phyloP scores from a whole-genome alignment of 345 rosid species.

The Lumnitzera littorea region DNA sequence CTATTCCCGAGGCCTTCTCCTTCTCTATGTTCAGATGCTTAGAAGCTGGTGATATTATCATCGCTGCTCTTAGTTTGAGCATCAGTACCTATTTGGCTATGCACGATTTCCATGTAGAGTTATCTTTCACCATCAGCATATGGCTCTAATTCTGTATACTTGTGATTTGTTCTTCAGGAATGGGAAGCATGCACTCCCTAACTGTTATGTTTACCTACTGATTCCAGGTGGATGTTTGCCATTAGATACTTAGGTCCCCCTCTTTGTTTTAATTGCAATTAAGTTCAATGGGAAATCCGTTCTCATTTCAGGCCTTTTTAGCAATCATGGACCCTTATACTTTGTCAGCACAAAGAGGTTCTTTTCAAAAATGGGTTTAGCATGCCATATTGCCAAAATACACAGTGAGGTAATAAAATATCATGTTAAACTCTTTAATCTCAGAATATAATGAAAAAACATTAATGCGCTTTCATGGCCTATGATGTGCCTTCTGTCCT shows the following conservation, averaged over 20 bases:
- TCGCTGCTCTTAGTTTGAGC: too few relatives aligned
- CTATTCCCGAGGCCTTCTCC: too few relatives aligned
- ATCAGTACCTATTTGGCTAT: too few relatives aligned
- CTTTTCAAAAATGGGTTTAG: constrained; percentile 64
- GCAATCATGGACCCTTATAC: constrained; percentile 66
- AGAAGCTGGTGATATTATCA: too few relatives aligned
- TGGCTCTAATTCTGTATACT: too few relatives aligned
- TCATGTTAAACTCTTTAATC: neutral
- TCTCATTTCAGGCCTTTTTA: constrained; percentile 49
- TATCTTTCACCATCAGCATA: neutral
- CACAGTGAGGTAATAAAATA: constrained; percentile 53
- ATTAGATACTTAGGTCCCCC: too few relatives aligned
- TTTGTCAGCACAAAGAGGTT: constrained; percentile 55
- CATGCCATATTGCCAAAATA: constrained; percentile 63
- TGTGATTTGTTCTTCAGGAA: constrained; percentile 30
- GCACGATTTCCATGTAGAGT: neutral
- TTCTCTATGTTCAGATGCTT: too few relatives aligned
- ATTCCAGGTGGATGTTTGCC: constrained; percentile 39
- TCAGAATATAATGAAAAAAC: neutral
- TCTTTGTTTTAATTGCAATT: neutral
- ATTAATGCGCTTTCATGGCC: too few relatives aligned
- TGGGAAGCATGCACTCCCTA: constrained; percentile 50
- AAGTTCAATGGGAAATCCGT: neutral
- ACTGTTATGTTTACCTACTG: constrained; percentile 54
- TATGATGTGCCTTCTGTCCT: neutral